Conservation (phyloP, 1,284 basidiomycete species). For the Vanrija humicola region DNA sequence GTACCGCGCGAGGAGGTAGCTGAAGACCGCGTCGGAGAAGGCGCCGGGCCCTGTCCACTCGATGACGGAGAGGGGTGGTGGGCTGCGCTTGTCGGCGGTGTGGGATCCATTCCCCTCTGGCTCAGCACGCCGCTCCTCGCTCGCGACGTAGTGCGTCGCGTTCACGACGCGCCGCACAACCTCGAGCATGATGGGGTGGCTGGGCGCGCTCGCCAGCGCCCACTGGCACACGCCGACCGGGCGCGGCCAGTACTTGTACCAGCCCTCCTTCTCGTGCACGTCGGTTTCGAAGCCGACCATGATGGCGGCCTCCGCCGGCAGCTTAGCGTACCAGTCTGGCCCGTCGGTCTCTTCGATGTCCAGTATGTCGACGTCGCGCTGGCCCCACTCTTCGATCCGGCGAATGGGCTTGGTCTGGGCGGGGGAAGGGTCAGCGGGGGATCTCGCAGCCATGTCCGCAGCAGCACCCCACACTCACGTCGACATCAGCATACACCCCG, state of each 20-base stretch:
- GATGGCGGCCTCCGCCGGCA: constrained; percentile 35
- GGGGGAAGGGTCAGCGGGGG: constrained; percentile 1
- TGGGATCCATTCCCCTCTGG: too few species aligned
- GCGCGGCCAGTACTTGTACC: constrained; percentile 37
- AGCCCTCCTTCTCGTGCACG: constrained; percentile 34
- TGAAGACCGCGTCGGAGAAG: constrained; percentile 43
- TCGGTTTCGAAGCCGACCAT: constrained; percentile 49
- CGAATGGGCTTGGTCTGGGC: constrained; percentile 29
- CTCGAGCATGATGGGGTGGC: constrained; percentile 49
- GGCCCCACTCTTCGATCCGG: constrained; percentile 43
- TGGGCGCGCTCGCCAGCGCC: constrained; percentile 43
- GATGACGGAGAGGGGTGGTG: constrained; percentile 34
- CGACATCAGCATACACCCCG: constrained; percentile 49
- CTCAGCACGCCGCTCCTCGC: not conserved
- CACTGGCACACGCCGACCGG: constrained; percentile 47
- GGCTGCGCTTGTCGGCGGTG: too few species aligned
- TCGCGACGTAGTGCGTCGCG: constrained; percentile 18
- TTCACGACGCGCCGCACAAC: constrained; percentile 44
- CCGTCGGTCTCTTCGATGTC: constrained; percentile 32
- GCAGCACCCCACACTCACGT: constrained; percentile 25
- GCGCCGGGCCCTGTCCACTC: constrained; percentile 48
- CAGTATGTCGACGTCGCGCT: constrained; percentile 22
- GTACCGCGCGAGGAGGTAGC: constrained; percentile 44
- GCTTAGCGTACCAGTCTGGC: constrained; percentile 15
- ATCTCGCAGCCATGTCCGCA: too few species aligned